These are phyloP conservation scores for Tubosaeta brunneosetosa DNA, from an alignment of 768 basidiomycete genomes.

Conservation along the genomic window DNA sequence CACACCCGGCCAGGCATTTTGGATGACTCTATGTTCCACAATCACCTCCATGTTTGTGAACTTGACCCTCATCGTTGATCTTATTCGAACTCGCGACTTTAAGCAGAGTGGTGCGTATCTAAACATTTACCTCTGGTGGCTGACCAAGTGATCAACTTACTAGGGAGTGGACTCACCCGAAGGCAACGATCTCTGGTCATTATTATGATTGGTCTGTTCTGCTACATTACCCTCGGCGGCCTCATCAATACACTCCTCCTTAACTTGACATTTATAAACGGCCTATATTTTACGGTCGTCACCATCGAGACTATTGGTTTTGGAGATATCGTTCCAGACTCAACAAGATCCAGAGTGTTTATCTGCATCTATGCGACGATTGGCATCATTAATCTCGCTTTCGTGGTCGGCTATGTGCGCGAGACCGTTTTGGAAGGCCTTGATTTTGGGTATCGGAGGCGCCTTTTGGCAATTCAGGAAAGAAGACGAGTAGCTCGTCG, in stretches of 20 bases:
- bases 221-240: slow-evolving; percentile 71
- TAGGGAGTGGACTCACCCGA: slow-evolving; percentile 75
- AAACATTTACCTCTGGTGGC: neutral
- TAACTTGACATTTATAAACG: slow-evolving; percentile 59
- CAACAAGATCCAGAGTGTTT: slow-evolving; percentile 52
- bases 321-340: slow-evolving; percentile 64
- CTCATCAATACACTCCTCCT: slow-evolving; percentile 50
- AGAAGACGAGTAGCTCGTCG: slow-evolving; percentile 40
- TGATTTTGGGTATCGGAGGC: slow-evolving; percentile 58
- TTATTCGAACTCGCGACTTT: slow-evolving; percentile 57
- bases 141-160: neutral
- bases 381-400: slow-evolving; percentile 60
- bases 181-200: slow-evolving; percentile 80
- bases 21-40: slow-evolving; percentile 76
- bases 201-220: slow-evolving; percentile 67
- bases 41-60: slow-evolving; percentile 62
- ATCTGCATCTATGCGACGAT: slow-evolving; percentile 52
- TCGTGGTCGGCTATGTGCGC: slow-evolving; percentile 60
- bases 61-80: slow-evolving; percentile 61
- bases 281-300: slow-evolving; percentile 72
- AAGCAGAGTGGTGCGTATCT: slow-evolving; percentile 48
- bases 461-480: slow-evolving; percentile 43
- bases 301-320: slow-evolving; percentile 73
- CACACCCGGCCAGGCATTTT: slow-evolving; percentile 66
- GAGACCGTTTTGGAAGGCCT: slow-evolving; percentile 72